phyloP scores from a whole-genome alignment of 163 green algal genomes.

The Chlorella variabilis region DNA sequence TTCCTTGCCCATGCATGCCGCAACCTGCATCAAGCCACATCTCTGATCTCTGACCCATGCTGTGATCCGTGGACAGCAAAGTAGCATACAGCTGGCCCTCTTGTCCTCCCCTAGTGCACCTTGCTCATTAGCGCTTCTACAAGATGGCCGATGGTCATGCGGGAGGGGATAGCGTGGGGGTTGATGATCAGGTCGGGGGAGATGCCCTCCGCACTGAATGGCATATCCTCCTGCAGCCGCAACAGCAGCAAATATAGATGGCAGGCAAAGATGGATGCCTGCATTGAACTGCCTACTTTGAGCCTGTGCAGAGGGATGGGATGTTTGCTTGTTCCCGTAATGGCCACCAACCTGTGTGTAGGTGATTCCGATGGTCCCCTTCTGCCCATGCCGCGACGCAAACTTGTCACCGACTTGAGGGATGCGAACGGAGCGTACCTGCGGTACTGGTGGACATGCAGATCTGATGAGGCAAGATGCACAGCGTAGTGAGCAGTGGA shows the following conservation, averaged over 20 bases:
- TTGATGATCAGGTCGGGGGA: conserved; percentile 99
- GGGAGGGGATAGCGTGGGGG: conserved; percentile 96
- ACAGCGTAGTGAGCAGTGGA: neutral
- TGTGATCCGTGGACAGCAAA: neutral
- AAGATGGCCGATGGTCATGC: conserved; percentile 99
- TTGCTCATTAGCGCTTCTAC: conserved; percentile 98
- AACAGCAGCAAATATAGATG: neutral
- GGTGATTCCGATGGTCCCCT: conserved; percentile 98
- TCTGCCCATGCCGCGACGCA: conserved; percentile 96
- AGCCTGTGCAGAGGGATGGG: too few relatives aligned
- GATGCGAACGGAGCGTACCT: conserved; percentile 89
- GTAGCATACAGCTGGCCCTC: neutral
- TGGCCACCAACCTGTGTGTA: conserved; percentile 93
- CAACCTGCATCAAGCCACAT: conserved; percentile 42
- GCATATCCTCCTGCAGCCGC: conserved; percentile 87
- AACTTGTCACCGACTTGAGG: conserved; percentile 99
- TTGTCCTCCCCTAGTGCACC: conserved; percentile 44
- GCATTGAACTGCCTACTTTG: too few relatives aligned
- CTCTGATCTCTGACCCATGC: too few relatives aligned
- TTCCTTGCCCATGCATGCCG: conserved; percentile 83
- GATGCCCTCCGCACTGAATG: conserved; percentile 91
- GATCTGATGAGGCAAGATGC: neutral
- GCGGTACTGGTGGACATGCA: neutral
- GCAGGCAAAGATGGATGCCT: too few relatives aligned
- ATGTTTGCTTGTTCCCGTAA: too few relatives aligned